A percentile compares a stretch with the other conserved stretches of the same genome.
Conservation (phyloP, 768 basidiomycete species). For the Leccinum incarnatum region DNA sequence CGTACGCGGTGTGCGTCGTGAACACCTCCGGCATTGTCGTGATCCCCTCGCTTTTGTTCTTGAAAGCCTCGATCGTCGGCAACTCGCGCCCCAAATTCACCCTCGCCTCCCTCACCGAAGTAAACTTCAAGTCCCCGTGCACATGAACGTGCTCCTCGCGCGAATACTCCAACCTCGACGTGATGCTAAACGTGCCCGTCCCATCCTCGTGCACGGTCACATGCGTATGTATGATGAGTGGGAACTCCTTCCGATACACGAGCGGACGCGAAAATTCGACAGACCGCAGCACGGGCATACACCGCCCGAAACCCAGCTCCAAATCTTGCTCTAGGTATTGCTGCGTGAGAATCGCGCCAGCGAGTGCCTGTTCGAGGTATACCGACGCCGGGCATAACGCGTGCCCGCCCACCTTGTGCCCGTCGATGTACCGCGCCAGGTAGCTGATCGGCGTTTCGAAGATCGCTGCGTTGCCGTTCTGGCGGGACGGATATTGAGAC, state of each 20-base stretch:
- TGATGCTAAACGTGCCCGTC: conserved; percentile 44
- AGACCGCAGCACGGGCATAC: conserved; percentile 38
- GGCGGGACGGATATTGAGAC: conserved; percentile 39
- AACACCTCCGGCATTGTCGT: conserved; percentile 42
- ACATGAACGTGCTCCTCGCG: conserved; percentile 40
- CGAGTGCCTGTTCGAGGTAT: conserved; percentile 55
- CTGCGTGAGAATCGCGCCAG: conserved; percentile 40
- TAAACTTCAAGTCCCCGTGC: conserved; percentile 45
- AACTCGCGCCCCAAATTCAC: conserved; percentile 39
- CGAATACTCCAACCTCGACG: conserved; percentile 36
- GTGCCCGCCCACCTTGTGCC: conserved; percentile 55
- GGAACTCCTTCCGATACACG: conserved; percentile 39
- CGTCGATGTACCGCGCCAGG: conserved; percentile 45
- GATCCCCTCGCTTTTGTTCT: conserved; percentile 15
- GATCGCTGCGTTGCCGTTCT: conserved; percentile 37
- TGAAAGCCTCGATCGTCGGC: conserved; percentile 33
- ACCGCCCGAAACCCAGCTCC: conserved; percentile 31
- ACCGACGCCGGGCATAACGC: conserved; percentile 67
- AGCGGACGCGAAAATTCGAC: conserved; percentile 55
- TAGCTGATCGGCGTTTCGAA: conserved; percentile 52
- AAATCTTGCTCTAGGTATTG: conserved; percentile 33
- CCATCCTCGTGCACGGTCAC: conserved; percentile 37
- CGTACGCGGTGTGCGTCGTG: conserved; percentile 55
- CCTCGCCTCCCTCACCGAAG: conserved; percentile 28
- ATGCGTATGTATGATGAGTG: conserved; percentile 36